phyloP scores from a whole-genome alignment of 2,329 filamentous ascomycete species.

The Xylaria sp. region DNA sequence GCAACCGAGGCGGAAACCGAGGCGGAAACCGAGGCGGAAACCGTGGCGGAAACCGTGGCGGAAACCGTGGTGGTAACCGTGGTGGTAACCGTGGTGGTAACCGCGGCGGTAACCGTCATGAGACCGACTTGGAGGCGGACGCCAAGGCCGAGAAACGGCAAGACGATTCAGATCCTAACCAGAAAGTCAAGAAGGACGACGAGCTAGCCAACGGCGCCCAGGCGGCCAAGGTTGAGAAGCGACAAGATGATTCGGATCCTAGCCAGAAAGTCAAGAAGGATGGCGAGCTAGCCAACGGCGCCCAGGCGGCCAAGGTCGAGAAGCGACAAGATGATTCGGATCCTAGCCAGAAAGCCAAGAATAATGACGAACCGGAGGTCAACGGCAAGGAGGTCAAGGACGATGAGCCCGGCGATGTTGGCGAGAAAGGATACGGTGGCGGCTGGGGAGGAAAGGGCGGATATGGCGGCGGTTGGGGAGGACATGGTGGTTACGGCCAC shows the following conservation, averaged over 20 bases:
- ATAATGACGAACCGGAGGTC: neutral
- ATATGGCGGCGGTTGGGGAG: neutral
- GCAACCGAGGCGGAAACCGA: neutral
- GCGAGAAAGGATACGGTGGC: neutral
- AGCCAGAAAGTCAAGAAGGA: neutral
- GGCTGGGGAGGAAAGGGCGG: neutral
- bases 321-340: no score
- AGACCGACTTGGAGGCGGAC: neutral
- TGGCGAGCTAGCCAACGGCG: neutral
- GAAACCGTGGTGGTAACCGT: neutral
- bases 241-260: no score
- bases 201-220: no score
- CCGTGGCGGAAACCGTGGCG: neutral
- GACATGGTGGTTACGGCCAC: conserved; percentile 13
- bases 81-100: neutral
- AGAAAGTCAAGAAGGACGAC: neutral
- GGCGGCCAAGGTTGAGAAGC: no score
- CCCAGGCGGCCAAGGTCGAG: no score
- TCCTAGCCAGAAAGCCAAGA: neutral
- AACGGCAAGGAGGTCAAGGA: neutral
- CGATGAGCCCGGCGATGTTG: neutral
- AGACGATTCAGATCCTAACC: neutral
- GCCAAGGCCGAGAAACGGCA: neutral
- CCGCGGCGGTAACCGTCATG: neutral
- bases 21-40: conserved; percentile 7